Evolutionary conservation across 495 filamentous ascomycete genomes (phyloP), one percentile per base, ranked within the genome.

Genomic region (Massariosphaeria phaeospora): DNA sequence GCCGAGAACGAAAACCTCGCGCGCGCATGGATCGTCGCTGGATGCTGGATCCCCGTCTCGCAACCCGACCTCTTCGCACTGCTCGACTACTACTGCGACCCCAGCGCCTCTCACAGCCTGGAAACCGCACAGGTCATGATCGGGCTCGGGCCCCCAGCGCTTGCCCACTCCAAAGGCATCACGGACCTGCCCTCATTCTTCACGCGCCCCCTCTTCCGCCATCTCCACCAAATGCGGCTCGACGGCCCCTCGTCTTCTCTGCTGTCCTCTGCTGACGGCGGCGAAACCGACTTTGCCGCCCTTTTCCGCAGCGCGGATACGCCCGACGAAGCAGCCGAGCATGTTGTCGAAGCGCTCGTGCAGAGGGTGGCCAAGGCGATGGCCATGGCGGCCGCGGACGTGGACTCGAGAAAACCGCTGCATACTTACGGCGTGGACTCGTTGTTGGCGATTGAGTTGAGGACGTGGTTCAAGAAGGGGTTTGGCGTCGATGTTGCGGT

Each of bases 361-460:
- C 15, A 29, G 9, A 53, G 35, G 21, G 33, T 53, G 2, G 17
- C 50, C 11, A 31, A 45, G 18, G 38, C 50, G 1, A 26, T 53
- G 27, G 24, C 41, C 4, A 33, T 53, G 40, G 26, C 39, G n/a
- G 9, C 21, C 3, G 50, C 44, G 5, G 50, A 53, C 11, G 25
- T 53, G 12, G 50, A 53, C 24, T 1, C 50, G n/a, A n/a, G 8
- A 12, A 43, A 26, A 15, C 50, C 50, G 1, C 13, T 54, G 26
- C 31, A 47, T 18, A 21, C 34, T 13, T 59, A 59, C 17, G 56
- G 56, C 21, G 56, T 59, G 10, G 56, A 59, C 35, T 59, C 56
- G 20, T 41, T 59, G 12, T 20, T 53, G 8, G 48, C 56, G 1
- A 39, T 59, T n/a, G 56, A 59, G 49, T 11, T 59, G 11, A 26